Percentiles rank a stretch among this genome's conserved stretches.
phyloP scores from a whole-genome alignment of 1,284 basidiomycete species.

The Tylopilus sp. region DNA sequence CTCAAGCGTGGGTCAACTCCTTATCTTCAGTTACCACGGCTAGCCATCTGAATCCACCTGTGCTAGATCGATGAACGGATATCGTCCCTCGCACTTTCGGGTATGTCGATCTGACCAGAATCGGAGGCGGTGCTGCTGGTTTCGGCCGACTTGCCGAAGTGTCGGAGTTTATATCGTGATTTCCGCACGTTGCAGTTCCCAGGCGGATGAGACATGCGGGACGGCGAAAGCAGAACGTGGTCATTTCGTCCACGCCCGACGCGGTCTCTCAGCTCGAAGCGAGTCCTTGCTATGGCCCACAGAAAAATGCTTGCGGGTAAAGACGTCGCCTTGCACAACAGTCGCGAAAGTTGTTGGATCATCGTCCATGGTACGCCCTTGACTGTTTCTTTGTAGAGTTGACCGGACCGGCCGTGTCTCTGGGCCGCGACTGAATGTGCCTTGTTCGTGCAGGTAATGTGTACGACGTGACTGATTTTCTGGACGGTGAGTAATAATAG shows the following conservation, averaged over 20 bases:
- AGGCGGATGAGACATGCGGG: conserved; percentile 8
- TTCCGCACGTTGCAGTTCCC: conserved; percentile 2
- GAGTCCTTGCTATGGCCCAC: conserved; percentile 16
- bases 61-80: not conserved
- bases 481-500: conserved; percentile 44
- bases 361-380: conserved; percentile 70
- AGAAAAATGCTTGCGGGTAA: conserved; percentile 33
- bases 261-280: not conserved
- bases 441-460: conserved; percentile 45
- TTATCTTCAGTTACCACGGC: too few relatives aligned
- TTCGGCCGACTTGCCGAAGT: not conserved
- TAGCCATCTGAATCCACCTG: conserved; percentile 5
- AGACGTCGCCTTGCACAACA: conserved; percentile 68
- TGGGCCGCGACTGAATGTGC: conserved; percentile 2
- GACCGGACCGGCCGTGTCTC: not conserved
- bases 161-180: conserved; percentile 6
- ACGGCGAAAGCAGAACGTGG: conserved; percentile 4
- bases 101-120: conserved; percentile 12
- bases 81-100: not conserved
- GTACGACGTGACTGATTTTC: conserved; percentile 77
- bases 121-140: not conserved
- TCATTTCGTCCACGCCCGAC: not conserved
- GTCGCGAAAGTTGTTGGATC: conserved; percentile 79
- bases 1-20: conserved; percentile 54
- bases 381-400: not conserved